Base-by-base conservation (phyloP, 1,284 basidiomycete genomes). In the Malassezia caprae region DNA sequence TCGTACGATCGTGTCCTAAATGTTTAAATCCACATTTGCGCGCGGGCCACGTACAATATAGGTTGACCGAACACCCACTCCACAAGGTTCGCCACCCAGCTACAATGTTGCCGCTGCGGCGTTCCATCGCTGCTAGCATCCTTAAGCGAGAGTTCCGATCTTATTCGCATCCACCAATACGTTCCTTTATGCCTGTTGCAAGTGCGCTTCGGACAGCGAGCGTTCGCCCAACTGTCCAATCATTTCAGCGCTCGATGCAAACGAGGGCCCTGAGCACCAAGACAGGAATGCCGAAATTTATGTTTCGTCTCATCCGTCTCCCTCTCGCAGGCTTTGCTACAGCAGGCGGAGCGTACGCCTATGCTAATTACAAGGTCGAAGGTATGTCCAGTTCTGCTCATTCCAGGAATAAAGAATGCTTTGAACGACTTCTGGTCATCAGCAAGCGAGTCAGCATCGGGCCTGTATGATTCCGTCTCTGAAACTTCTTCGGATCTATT, bases 331-430 rank as follows among this genome's bases (percentile, higher is more conserved):
- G 65, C 4, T 31, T 66, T 11, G 61, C 64, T 11, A 68, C 69
- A 2, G 72, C 62, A 2, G 67, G 67, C 12, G 70, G 72, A 12
- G 62, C 64, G 11, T 59, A 71, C 12, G 68, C 72, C 8, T 70
- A 73, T 37, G 65, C 69, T 21, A 70, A 68, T 53, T 68, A 67
- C 61, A 74, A 69, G 56, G 60, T 73, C 13, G 70, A 73, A 48
- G 62, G 53, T 56, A 48, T 51, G 59, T 57, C 11, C 19, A 4
- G 1, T 10, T 15, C 10, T 3, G 13, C 27, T 31, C 6, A 19
- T 31, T 17, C n/a, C 27, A 26, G 26, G 47, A n/a, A 23, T 51
- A 15, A 41, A 32, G 21, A 44, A 21, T 19, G 40, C 23, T n/a
- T n/a, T 44, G 11, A n/a, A 27, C 12, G 34, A 39, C 13, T 41